A percentile compares a stretch with the other conserved stretches of the same genome.
Conservation (phyloP, 176 grass and related monocot genomes). For the maize (Zea mays) region DNA sequence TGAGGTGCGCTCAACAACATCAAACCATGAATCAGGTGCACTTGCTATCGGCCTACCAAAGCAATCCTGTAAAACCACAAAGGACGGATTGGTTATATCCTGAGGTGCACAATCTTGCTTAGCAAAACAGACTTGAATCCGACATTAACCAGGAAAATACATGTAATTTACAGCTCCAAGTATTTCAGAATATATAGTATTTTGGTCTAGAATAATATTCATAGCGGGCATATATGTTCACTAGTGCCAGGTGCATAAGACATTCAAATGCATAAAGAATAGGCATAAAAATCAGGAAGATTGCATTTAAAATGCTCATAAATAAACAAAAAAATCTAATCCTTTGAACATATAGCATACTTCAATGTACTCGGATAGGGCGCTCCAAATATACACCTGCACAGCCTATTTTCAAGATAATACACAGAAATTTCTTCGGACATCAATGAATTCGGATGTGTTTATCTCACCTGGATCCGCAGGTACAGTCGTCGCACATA, state of each 20-base stretch:
- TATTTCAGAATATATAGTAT: neutral
- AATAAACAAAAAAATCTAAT: conserved; percentile 1
- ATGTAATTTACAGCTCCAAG: neutral
- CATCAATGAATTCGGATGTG: neutral
- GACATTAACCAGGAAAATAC: neutral
- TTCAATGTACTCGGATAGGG: neutral
- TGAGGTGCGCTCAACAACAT: conserved; percentile 76
- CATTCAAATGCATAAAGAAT: conserved; percentile 4
- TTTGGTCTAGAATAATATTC: neutral
- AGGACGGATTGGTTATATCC: conserved; percentile 8
- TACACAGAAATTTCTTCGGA: neutral
- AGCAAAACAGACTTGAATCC: conserved; percentile 4
- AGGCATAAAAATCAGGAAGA: neutral
- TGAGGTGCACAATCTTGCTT: neutral
- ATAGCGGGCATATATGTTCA: neutral
- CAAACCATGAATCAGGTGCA: conserved; percentile 84
- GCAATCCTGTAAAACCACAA: conserved; percentile 58
- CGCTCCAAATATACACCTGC: neutral
- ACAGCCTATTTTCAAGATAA: neutral
- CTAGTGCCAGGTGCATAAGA: neutral
- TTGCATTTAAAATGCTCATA: neutral
- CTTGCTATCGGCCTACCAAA: conserved; percentile 74
- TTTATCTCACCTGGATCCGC: conserved; percentile 54
- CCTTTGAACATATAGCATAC: neutral
- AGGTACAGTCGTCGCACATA: conserved; percentile 77